Evolutionary conservation across 2,329 filamentous ascomycete species (phyloP).

Genomic region (Colletotrichum tanaceti): DNA sequence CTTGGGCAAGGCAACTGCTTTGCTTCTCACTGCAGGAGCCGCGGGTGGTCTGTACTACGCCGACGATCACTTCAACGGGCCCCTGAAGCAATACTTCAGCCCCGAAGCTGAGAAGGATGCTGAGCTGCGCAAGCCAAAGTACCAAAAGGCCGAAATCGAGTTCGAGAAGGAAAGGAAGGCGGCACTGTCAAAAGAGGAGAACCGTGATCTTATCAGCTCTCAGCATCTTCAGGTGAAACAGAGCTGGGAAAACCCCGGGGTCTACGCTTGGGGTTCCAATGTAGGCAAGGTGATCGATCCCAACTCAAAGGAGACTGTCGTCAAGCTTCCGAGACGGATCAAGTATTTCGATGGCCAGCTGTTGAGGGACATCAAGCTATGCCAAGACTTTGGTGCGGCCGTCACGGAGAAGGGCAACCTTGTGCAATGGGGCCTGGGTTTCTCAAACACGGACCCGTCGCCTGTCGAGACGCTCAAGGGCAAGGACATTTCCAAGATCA

Average conservation of each 20-base stretch:
- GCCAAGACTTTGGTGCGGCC: conserved; percentile 83
- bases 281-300: conserved; percentile 86
- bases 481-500: conserved; percentile 81
- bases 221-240: conserved; percentile 89
- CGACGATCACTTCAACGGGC: conserved; percentile 37
- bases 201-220: conserved; percentile 80
- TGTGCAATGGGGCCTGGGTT: conserved; percentile 89
- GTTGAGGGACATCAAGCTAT: conserved; percentile 87
- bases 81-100: conserved; percentile 29
- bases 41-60: conserved; percentile 55
- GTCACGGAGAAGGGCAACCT: conserved; percentile 89
- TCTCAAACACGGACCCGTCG: conserved; percentile 69
- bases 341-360: conserved; percentile 85
- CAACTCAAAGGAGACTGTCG: conserved; percentile 77
- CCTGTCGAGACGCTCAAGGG: conserved; percentile 81
- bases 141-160: conserved; percentile 64
- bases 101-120: conserved; percentile 17
- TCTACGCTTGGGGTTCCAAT: conserved; percentile 96
- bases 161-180: conserved; percentile 75
- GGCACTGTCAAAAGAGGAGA: conserved; percentile 74
- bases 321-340: conserved; percentile 85
- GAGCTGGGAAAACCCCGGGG: conserved; percentile 84
- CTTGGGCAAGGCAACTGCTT: conserved; percentile 7
- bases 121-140: conserved; percentile 34
- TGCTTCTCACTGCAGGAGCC: conserved; percentile 44